phyloP scores from a whole-genome alignment of 1,139 yeast genomes.

The Pneumocystis oryctolagi region DNA sequence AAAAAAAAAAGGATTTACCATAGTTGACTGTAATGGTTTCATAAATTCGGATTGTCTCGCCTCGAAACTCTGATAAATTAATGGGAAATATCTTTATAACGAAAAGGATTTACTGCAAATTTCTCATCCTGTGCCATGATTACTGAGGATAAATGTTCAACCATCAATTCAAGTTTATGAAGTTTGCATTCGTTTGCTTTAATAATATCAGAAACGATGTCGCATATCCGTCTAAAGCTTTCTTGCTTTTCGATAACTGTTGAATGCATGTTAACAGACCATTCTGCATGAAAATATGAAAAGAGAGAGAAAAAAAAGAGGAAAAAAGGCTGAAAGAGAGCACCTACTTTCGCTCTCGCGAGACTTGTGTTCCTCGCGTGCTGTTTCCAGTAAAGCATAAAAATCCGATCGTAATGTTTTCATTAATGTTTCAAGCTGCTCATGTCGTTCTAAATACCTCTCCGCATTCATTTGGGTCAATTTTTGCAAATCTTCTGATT shows the following conservation, averaged over 20 bases:
- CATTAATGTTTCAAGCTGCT: background rate
- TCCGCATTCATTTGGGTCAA: background rate
- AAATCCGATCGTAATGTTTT: background rate
- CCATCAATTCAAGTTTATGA: background rate
- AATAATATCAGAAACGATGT: background rate
- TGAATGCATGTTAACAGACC: background rate
- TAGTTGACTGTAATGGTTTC: background rate
- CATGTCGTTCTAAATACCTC: background rate
- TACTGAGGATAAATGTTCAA: background rate
- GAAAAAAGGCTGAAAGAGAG: background rate
- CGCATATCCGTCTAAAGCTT: background rate
- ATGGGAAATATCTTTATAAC: background rate
- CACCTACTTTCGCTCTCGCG: background rate
- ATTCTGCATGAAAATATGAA: background rate
- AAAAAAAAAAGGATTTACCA: background rate
- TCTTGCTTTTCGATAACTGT: background rate
- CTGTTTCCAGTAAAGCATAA: background rate
- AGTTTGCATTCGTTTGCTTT: background rate
- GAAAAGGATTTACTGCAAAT: background rate
- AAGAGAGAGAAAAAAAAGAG: too few species aligned
- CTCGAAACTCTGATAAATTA: background rate
- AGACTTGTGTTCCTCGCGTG: background rate
- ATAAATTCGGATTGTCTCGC: background rate
- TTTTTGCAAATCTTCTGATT: background rate
- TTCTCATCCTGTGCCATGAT: background rate